phyloP scores from a whole-genome alignment of 768 basidiomycete genomes.

The Pulveroboletus sp. region DNA sequence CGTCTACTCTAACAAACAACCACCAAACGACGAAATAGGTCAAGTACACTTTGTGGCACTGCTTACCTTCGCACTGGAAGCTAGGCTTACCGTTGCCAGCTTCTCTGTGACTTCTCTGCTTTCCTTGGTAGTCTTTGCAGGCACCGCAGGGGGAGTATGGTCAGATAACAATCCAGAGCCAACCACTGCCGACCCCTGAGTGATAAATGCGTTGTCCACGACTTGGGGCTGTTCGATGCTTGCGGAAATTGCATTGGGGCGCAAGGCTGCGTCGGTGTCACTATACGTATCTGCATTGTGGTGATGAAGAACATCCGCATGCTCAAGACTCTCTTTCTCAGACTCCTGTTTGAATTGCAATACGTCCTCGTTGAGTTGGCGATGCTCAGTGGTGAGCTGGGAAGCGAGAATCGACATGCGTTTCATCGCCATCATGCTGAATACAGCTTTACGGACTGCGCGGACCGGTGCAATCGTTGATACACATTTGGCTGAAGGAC shows the following conservation, averaged over 20 bases:
- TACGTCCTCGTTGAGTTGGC: constrained; percentile 54
- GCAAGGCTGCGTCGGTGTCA: not conserved
- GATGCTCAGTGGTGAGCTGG: constrained; percentile 39
- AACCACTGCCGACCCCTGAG: constrained; percentile 3
- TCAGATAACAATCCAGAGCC: not conserved
- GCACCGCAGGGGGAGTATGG: not conserved
- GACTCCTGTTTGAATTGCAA: constrained; percentile 77
- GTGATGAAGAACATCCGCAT: constrained; percentile 47
- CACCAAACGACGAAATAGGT: constrained; percentile 5
- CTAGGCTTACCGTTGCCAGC: constrained; percentile 21
- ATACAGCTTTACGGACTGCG: constrained; percentile 82
- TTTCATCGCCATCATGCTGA: constrained; percentile 81
- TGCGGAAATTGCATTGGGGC: not conserved
- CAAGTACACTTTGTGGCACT: constrained; percentile 9
- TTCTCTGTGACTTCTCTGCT: constrained; percentile 26
- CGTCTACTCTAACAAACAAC: not conserved
- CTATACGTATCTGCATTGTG: constrained; percentile 31
- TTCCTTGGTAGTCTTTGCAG: constrained; percentile 14
- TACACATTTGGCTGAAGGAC: not conserved
- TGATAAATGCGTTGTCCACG: not conserved
- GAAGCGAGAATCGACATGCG: constrained; percentile 59
- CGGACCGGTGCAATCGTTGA: constrained; percentile 2
- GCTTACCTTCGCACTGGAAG: constrained; percentile 32
- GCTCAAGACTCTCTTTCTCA: constrained; percentile 44
- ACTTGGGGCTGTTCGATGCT: not conserved